These are phyloP conservation scores for Clausena lansium DNA, from an alignment of 345 rosid genomes.

Conservation along the genomic window DNA sequence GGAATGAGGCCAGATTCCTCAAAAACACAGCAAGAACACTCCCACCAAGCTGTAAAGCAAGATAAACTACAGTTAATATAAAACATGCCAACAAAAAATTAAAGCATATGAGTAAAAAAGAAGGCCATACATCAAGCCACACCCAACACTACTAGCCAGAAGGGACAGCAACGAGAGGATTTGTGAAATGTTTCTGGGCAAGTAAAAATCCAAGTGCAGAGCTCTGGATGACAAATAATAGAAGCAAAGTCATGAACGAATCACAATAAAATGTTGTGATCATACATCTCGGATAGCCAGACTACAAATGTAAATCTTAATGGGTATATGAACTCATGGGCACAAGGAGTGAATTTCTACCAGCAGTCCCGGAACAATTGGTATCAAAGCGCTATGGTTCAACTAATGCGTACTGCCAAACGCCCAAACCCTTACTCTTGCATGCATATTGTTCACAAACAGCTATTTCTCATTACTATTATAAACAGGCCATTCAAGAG, in stretches of 20 bases:
- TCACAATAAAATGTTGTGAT: neutral
- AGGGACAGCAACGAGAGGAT: constrained; percentile 93
- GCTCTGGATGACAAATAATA: constrained; percentile 49
- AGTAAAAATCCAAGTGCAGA: constrained; percentile 96
- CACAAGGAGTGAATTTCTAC: neutral
- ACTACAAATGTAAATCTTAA: neutral
- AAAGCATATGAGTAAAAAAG: neutral
- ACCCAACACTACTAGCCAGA: constrained; percentile 98
- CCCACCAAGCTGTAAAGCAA: constrained; percentile 76
- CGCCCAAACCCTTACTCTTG: neutral
- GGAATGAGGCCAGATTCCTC: constrained; percentile 85
- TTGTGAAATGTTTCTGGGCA: constrained; percentile 90
- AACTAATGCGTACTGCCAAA: neutral
- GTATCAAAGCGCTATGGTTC: neutral
- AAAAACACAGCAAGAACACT: constrained; percentile 89
- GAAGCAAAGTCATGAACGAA: neutral
- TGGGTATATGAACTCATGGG: neutral
- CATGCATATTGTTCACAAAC: too few relatives aligned
- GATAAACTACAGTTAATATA: neutral
- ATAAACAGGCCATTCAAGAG: neutral
- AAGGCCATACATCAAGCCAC: too few relatives aligned
- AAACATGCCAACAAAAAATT: neutral
- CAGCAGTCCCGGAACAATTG: neutral
- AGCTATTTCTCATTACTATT: neutral
- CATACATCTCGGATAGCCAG: too few relatives aligned